A percentile compares a stretch with the other conserved stretches of the same genome.
Conservation (phyloP, 768 basidiomycete genomes). For the Agrocybe praecox region DNA sequence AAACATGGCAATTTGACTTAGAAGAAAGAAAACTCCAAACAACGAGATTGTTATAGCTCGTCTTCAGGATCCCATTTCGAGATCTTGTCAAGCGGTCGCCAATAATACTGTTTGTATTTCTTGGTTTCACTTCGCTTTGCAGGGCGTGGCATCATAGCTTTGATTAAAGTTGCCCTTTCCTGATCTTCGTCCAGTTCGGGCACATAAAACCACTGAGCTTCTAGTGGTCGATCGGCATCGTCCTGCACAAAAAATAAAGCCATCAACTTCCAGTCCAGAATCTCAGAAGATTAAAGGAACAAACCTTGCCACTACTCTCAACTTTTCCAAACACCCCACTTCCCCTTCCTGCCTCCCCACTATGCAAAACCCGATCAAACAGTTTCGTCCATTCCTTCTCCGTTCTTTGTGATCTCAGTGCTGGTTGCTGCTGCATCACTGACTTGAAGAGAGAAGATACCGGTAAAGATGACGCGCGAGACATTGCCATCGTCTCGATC, state of each 20-base stretch:
- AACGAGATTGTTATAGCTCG: slow-evolving; percentile 36
- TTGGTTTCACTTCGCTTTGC: slow-evolving; percentile 78
- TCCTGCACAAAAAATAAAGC: slow-evolving; percentile 35
- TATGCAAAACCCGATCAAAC: slow-evolving; percentile 52
- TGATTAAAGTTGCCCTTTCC: slow-evolving; percentile 68
- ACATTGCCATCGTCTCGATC: slow-evolving; percentile 71
- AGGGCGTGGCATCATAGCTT: slow-evolving; percentile 74
- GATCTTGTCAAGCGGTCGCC: slow-evolving; percentile 71
- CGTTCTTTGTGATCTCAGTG: slow-evolving; percentile 41
- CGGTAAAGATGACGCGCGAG: slow-evolving; percentile 68
- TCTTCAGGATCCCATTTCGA: slow-evolving; percentile 78
- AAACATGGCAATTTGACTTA: too few species aligned
- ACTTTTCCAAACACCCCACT: slow-evolving; percentile 75
- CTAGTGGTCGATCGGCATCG: slow-evolving; percentile 50
- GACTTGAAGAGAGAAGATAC: slow-evolving; percentile 52
- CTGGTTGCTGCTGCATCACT: slow-evolving; percentile 55
- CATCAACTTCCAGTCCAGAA: background rate
- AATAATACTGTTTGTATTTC: slow-evolving; percentile 88
- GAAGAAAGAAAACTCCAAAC: too few species aligned
- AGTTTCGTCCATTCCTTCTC: slow-evolving; percentile 52
- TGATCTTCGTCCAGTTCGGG: slow-evolving; percentile 71
- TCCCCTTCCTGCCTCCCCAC: slow-evolving; percentile 41
- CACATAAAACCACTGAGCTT: slow-evolving; percentile 77
- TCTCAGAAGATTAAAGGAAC: slow-evolving; percentile 20
- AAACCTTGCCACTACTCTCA: slow-evolving; percentile 62